A percentile compares a stretch with the other conserved stretches of the same genome.
These are phyloP conservation scores for Pinus taeda DNA, from an alignment of 75 land plant genomes.

Conservation along the genomic window DNA sequence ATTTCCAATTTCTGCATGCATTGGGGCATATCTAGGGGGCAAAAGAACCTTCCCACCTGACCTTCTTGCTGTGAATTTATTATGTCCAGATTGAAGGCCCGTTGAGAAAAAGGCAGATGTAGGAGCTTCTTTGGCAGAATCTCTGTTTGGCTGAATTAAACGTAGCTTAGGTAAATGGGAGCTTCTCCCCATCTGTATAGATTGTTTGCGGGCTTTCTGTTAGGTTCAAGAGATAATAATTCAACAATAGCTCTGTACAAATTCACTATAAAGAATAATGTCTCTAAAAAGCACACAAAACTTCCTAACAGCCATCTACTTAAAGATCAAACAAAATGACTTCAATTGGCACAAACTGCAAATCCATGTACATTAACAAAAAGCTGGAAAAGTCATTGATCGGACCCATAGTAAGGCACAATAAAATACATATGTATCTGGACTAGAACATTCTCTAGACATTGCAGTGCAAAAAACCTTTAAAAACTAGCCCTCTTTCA, in stretches of 20 bases:
- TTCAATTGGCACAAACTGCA: neutral
- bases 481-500: neutral
- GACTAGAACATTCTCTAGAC: too few relatives aligned
- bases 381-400: neutral
- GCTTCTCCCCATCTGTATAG: neutral
- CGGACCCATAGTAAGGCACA: neutral
- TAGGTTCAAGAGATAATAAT: slow-evolving; percentile 2
- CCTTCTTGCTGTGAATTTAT: neutral
- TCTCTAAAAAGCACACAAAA: neutral
- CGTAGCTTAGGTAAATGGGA: neutral
- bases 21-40: neutral
- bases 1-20: neutral
- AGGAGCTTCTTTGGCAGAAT: neutral
- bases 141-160: neutral
- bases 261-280: neutral
- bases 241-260: neutral
- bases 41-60: slow-evolving; percentile 4
- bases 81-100: neutral
- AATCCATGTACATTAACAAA: neutral
- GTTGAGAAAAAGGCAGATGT: neutral
- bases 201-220: neutral
- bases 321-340: neutral
- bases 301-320: neutral
- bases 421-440: neutral
- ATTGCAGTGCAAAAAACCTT: too few relatives aligned